Evolutionary conservation across 2,329 filamentous ascomycete species (phyloP), one percentile per base, ranked within the genome.

Genomic region (Penicillium sp.): DNA sequence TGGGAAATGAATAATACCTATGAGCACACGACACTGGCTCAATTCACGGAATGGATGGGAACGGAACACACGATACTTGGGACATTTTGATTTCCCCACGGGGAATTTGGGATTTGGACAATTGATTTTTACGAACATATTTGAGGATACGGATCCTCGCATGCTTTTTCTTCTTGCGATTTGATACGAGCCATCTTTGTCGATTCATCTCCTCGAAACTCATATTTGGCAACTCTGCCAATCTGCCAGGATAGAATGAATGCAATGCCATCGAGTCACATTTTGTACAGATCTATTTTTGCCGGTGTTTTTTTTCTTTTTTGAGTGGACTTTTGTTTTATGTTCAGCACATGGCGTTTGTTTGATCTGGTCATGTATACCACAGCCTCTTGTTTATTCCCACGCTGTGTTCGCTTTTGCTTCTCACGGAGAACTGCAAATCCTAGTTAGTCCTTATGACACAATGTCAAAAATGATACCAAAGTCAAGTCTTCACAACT

Each of bases 1-100:
- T 58, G 62, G 63, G 56, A 67, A 62, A 67, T 58, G 65, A 67
- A 63, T 67, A 67, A 67, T 67, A 62, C 42, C 55, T 54, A 62
- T 25, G 57, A 60, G 60, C 62, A 54, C 42, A 60, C 38, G 52
- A 57, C 47, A 52, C 49, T 47, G 35, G 62, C 61, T 62, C 54
- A 38, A 42, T 23, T 49, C 47, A 56, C 49, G 55, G 54, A 63
- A 54, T 55, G 57, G 57, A 62, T 43, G 62, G 56, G 53, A 42
- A 65, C 51, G 62, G 56, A 62, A 62, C 48, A 62, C 50, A 59
- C 41, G 54, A 56, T 38, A 66, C 38, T 57, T 48, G 61, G 60
- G 47, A 48, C 50, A 54, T 54, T 58, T 56, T 58, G 54, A 56
- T 57, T 51, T 42, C 21, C 49, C 33, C 25, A 31, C 33, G 35